These are phyloP conservation scores for Penicillium oxalicum DNA, from an alignment of 2,329 filamentous ascomycete species.

Conservation along the genomic window DNA sequence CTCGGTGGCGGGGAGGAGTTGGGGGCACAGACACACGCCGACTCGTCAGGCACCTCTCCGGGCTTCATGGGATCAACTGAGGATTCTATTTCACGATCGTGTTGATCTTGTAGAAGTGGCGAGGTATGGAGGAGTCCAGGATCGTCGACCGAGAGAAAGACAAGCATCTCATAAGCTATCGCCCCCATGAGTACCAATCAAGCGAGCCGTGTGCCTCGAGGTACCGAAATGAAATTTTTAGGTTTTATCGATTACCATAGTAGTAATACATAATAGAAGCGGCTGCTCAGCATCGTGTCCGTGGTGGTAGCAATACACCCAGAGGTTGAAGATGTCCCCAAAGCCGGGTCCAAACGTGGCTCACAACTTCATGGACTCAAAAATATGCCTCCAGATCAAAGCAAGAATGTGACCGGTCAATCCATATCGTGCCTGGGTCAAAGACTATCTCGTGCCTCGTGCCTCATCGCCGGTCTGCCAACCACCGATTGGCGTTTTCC, in stretches of 20 bases:
- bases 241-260: conserved; percentile 14
- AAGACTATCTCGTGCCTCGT: not conserved
- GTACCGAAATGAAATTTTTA: too few species aligned
- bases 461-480: conserved; percentile 38
- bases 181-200: too few species aligned
- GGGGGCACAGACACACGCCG: too few species aligned
- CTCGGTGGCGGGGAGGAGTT: not conserved
- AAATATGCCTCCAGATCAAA: conserved; percentile 8
- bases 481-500: conserved; percentile 56
- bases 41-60: too few species aligned
- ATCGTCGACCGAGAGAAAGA: too few species aligned
- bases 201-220: too few species aligned
- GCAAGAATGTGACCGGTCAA: not conserved
- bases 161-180: too few species aligned
- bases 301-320: conserved; percentile 1
- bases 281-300: conserved; percentile 7
- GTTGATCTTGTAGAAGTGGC: too few species aligned
- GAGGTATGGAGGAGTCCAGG: too few species aligned
- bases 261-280: conserved; percentile 23
- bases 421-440: not conserved
- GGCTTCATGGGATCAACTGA: too few species aligned
- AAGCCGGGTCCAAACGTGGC: conserved; percentile 7
- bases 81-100: too few species aligned
- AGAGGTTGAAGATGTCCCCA: conserved; percentile 3
- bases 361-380: conserved; percentile 6